These are phyloP conservation scores for Scleromitrula shiraiana DNA, from an alignment of 2,329 filamentous ascomycete genomes.

Conservation along the genomic window DNA sequence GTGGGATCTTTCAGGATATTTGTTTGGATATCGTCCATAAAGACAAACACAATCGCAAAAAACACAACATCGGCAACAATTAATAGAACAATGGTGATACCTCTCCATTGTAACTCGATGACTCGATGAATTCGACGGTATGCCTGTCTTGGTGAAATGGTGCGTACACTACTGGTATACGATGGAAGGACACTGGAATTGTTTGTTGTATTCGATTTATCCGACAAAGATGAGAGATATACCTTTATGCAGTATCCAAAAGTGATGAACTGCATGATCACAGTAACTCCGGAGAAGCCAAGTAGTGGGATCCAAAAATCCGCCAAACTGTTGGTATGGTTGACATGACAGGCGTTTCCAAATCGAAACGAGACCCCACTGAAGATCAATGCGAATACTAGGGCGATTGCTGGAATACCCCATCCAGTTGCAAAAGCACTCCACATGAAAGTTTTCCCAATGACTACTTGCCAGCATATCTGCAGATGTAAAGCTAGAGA, in stretches of 20 bases:
- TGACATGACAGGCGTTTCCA: constrained; percentile 85
- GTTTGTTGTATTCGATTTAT: constrained; percentile 62
- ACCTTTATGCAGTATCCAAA: constrained; percentile 93
- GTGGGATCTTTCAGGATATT: constrained; percentile 27
- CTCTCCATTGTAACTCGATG: constrained; percentile 87
- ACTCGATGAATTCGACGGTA: constrained; percentile 82
- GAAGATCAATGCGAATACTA: constrained; percentile 68
- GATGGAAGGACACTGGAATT: constrained; percentile 61
- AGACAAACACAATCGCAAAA: constrained; percentile 86
- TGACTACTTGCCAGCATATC: constrained; percentile 93
- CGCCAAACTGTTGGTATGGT: constrained; percentile 72
- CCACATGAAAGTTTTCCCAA: constrained; percentile 86
- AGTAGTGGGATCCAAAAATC: constrained; percentile 89
- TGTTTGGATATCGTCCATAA: constrained; percentile 60
- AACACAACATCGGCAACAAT: constrained; percentile 90
- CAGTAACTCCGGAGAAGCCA: constrained; percentile 65
- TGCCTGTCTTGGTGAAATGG: constrained; percentile 72
- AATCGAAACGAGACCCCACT: constrained; percentile 95
- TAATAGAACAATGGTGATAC: constrained; percentile 80
- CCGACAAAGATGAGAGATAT: constrained; percentile 75
- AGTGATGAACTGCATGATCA: constrained; percentile 76
- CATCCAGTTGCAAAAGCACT: constrained; percentile 72
- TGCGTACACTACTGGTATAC: constrained; percentile 65
- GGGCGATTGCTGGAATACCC: constrained; percentile 70
- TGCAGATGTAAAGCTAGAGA: constrained; percentile 90